Conservation (phyloP, 2,329 filamentous ascomycete genomes). For the Fragosphaeria purpurea region DNA sequence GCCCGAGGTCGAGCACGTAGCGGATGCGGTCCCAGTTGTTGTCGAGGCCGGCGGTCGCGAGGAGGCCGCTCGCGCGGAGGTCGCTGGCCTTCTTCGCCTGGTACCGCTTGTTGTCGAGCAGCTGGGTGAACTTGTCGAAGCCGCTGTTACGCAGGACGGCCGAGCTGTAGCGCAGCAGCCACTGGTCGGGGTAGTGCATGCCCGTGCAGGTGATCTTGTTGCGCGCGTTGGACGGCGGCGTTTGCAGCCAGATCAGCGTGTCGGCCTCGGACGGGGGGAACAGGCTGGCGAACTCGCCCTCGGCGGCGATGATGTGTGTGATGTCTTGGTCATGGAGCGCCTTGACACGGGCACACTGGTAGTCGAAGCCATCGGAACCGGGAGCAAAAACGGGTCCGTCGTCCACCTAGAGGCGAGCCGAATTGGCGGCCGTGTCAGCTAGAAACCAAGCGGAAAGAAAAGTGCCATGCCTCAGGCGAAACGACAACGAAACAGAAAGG, state of each 20-base stretch:
- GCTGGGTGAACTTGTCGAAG: constrained; percentile 7
- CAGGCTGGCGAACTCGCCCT: constrained; percentile 9
- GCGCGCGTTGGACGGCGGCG: background rate
- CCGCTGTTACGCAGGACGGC: constrained; percentile 9
- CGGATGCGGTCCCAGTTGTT: constrained; percentile 14
- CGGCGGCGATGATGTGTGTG: constrained; percentile 9
- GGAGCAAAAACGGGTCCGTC: no score
- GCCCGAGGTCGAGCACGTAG: constrained; percentile 14
- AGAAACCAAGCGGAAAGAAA: no score
- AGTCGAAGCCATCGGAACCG: no score
- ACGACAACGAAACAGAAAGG: no score
- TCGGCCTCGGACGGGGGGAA: constrained; percentile 9
- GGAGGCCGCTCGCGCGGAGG: constrained; percentile 1
- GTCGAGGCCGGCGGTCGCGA: background rate
- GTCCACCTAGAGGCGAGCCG: no score
- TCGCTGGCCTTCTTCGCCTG: background rate
- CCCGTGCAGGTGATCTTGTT: constrained; percentile 10
- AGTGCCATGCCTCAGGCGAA: no score
- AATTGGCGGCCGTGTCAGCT: no score
- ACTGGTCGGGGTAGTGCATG: constrained; percentile 3
- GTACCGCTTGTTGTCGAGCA: constrained; percentile 11
- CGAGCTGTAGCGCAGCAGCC: constrained; percentile 11
- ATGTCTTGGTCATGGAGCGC: constrained; percentile 5
- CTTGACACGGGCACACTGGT: background rate
- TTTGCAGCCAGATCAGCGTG: constrained; percentile 11